Base-by-base conservation (phyloP, 1,284 basidiomycete species). In the Microbotryomycetes sp. region DNA sequence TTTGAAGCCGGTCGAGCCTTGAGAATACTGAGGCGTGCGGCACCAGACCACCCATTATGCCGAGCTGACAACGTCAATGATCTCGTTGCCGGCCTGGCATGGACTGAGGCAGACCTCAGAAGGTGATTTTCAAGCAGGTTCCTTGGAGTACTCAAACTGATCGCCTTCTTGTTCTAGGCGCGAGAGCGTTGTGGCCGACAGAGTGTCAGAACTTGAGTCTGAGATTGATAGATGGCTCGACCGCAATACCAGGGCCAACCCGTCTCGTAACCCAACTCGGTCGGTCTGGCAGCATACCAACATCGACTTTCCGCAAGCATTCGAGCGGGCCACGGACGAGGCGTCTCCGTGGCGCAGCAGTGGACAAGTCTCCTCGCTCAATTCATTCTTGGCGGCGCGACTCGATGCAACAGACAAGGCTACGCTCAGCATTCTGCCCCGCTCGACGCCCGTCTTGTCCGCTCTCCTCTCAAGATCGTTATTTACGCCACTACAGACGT, bases 1-100 rank as follows among this genome's bases (percentile, higher is more conserved):
- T 57, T 57, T 11, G 56, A 57, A 35, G 56, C 56, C 11, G 56
- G 56, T 23, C 23, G 56, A 15, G 30, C 48, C 5, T 23, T 57
- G 24, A 47, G 56, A 6, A 9, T 57, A 35, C 31, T 57, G 48
- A 29, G 56, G 5, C 23, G 41, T 30, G 30, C 56, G 9, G 50
- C 48, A 26, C 48, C 49, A n/a, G 31, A 41, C 13, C 56, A 57
- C 27, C 56, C 56, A 4, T 31, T 57, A 4, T 57, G 48, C 15
- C 21, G 23, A 9, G 23, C 28, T 26, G 9, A 18, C 29, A n/a
- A 3, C 13, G 16, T 51, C 18, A 18, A 24, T 4, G 31, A 41
- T 3, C 5, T 24, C 7, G 56, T 35, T 6, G n/a, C 30, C 15
- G 56, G 56, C 2, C 6, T 57, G 9, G 30, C 35, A 5, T 57